These are phyloP conservation scores for Aspergillus ustus DNA, from an alignment of 2,329 filamentous ascomycete genomes.

Conservation along the genomic window DNA sequence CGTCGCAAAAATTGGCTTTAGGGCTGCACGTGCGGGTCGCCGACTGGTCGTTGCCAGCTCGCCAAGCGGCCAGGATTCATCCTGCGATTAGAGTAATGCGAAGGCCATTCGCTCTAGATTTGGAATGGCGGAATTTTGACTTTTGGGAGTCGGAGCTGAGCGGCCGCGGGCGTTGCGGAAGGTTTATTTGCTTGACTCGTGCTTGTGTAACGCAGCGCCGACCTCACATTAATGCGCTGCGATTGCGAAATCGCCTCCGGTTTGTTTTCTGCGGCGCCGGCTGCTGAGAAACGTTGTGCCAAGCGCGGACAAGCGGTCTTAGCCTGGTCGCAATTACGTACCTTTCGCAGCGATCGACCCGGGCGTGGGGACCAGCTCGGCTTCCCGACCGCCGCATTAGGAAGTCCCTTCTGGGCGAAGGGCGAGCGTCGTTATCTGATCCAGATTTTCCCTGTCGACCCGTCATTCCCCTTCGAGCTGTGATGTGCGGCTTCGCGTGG, in stretches of 20 bases:
- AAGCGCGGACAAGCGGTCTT: background rate
- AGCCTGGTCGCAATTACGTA: background rate
- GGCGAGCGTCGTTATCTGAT: background rate
- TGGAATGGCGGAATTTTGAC: background rate
- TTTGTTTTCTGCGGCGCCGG: background rate
- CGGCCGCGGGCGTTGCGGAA: no score
- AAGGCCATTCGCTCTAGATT: background rate
- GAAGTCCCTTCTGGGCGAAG: background rate
- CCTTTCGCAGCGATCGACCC: background rate
- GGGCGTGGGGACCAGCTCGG: background rate
- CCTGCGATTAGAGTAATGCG: background rate
- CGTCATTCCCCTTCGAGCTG: background rate
- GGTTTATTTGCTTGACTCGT: no score
- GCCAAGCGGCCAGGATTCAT: background rate
- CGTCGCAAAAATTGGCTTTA: background rate
- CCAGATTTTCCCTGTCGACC: background rate
- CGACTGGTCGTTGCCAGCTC: background rate
- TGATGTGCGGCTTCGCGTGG: background rate
- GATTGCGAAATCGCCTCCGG: background rate
- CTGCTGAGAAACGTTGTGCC: background rate
- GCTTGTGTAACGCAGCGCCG: no score
- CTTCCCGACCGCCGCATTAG: background rate
- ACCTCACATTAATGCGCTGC: background rate
- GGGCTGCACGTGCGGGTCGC: background rate
- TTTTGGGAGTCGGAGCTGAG: background rate